phyloP scores from a whole-genome alignment of 2,329 filamentous ascomycete genomes.

The Aspergillus amoenus region DNA sequence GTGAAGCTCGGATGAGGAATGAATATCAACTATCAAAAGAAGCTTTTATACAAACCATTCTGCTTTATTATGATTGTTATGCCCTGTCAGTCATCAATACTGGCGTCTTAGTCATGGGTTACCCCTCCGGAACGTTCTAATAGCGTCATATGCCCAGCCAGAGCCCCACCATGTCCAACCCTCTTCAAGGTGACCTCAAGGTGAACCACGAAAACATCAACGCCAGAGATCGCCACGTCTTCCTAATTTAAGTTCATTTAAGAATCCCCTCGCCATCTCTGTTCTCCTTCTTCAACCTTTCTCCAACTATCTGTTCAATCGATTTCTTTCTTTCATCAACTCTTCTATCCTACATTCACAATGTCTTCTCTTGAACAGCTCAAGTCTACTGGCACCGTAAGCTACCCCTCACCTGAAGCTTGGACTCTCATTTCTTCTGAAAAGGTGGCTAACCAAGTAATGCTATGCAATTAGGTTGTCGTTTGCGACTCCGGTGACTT shows the following conservation, averaged over 20 bases:
- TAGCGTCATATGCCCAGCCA: constrained; percentile 5
- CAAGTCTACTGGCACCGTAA: constrained; percentile 93
- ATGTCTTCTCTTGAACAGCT: constrained; percentile 97
- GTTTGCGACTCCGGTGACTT: constrained; percentile 95
- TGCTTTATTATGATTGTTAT: neutral
- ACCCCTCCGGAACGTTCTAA: constrained; percentile 4
- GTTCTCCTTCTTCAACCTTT: neutral
- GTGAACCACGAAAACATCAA: constrained; percentile 7
- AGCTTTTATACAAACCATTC: neutral
- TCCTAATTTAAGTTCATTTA: constrained; percentile 7
- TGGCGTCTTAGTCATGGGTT: constrained; percentile 1
- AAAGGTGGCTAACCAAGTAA: constrained; percentile 13
- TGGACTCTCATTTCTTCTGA: neutral
- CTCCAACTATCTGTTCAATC: neutral
- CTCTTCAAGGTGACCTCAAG: neutral
- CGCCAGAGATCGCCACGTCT: constrained; percentile 6
- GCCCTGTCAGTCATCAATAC: neutral
- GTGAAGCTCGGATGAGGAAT: neutral
- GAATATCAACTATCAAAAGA: neutral
- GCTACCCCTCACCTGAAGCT: constrained; percentile 41
- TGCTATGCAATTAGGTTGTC: constrained; percentile 64
- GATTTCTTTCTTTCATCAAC: constrained; percentile 4
- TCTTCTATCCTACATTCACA: constrained; percentile 21
- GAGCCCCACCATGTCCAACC: constrained; percentile 4
- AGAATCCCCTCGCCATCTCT: constrained; percentile 1